Conservation (phyloP, 495 filamentous ascomycete genomes). For the Penicillium canescens region DNA sequence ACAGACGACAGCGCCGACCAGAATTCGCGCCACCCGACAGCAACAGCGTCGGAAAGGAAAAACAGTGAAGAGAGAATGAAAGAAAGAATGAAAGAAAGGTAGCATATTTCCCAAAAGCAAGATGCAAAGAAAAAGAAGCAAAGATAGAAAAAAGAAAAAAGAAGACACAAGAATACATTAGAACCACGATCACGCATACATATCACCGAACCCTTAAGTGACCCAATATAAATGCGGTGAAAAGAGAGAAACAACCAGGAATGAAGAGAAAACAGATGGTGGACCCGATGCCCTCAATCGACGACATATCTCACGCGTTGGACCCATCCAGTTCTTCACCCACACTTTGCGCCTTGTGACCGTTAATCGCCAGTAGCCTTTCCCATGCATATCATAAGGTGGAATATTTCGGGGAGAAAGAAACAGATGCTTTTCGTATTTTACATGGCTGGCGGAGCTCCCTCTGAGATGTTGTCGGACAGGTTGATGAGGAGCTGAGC, state of each 20-base stretch:
- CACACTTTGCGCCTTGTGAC: slow-evolving; percentile 46
- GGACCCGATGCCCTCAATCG: slow-evolving; percentile 19
- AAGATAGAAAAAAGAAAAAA: slow-evolving; percentile 10
- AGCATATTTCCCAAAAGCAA: slow-evolving; percentile 20
- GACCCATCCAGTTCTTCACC: slow-evolving; percentile 18
- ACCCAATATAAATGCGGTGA: slow-evolving; percentile 23
- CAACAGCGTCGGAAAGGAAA: slow-evolving; percentile 19
- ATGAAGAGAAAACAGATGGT: slow-evolving; percentile 26
- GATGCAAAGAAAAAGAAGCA: slow-evolving; percentile 24
- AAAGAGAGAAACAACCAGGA: slow-evolving; percentile 24
- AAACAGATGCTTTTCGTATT: slow-evolving; percentile 39
- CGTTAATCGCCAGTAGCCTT: slow-evolving; percentile 49
- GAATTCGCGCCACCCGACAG: slow-evolving; percentile 40
- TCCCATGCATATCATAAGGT: slow-evolving; percentile 53
- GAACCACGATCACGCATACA: slow-evolving; percentile 29
- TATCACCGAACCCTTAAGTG: slow-evolving; percentile 25
- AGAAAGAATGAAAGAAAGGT: slow-evolving; percentile 11
- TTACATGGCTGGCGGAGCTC: slow-evolving; percentile 50
- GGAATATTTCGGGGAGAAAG: slow-evolving; percentile 40
- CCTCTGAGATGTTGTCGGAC: slow-evolving; percentile 85
- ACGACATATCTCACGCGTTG: slow-evolving; percentile 13
- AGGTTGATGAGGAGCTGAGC: slow-evolving; percentile 96
- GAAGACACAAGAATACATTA: slow-evolving; percentile 37
- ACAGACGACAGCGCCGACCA: slow-evolving; percentile 41
- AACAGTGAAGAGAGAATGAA: slow-evolving; percentile 9